Conservation (phyloP, 2,329 filamentous ascomycete species). For the Albophoma yamanashiensis region DNA sequence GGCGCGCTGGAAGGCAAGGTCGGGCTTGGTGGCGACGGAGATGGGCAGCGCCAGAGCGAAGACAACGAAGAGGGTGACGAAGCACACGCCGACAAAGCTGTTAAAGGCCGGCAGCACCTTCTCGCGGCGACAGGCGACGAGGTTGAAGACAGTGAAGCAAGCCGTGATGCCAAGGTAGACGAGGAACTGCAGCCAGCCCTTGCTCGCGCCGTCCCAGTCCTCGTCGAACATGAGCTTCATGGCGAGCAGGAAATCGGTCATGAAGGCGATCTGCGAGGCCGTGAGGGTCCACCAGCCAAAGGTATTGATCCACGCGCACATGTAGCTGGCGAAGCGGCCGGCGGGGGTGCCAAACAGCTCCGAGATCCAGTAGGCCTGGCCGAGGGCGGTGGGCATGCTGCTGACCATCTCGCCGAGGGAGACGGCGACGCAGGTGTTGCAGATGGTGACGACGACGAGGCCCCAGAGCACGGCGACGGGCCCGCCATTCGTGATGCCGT, state of each 20-base stretch:
- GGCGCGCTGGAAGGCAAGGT: constrained; percentile 34
- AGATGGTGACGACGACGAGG: constrained; percentile 37
- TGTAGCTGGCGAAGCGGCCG: constrained; percentile 41
- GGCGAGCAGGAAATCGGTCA: constrained; percentile 45
- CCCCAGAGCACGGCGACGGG: constrained; percentile 46
- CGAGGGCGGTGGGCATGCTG: constrained; percentile 48
- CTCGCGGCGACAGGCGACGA: constrained; percentile 35
- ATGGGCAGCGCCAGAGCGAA: constrained; percentile 40
- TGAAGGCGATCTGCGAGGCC: constrained; percentile 45
- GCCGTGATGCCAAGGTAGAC: constrained; percentile 40
- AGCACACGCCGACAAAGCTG: constrained; percentile 43
- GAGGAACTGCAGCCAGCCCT: constrained; percentile 44
- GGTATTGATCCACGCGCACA: constrained; percentile 50
- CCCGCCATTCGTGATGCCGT: constrained; percentile 42
- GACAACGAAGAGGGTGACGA: constrained; percentile 39
- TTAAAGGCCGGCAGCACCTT: constrained; percentile 36
- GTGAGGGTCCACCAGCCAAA: constrained; percentile 49
- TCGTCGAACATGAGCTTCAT: constrained; percentile 43
- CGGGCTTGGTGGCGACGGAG: constrained; percentile 32
- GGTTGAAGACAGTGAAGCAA: constrained; percentile 37
- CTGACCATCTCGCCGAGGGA: constrained; percentile 46
- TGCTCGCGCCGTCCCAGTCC: constrained; percentile 30
- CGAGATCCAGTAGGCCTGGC: constrained; percentile 46
- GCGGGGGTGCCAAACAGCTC: constrained; percentile 22
- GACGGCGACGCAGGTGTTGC: constrained; percentile 41